Percentiles rank a stretch among this genome's conserved stretches.
These are phyloP conservation scores for Beauveria medogensis DNA, from an alignment of 2,329 filamentous ascomycete species.

Conservation along the genomic window DNA sequence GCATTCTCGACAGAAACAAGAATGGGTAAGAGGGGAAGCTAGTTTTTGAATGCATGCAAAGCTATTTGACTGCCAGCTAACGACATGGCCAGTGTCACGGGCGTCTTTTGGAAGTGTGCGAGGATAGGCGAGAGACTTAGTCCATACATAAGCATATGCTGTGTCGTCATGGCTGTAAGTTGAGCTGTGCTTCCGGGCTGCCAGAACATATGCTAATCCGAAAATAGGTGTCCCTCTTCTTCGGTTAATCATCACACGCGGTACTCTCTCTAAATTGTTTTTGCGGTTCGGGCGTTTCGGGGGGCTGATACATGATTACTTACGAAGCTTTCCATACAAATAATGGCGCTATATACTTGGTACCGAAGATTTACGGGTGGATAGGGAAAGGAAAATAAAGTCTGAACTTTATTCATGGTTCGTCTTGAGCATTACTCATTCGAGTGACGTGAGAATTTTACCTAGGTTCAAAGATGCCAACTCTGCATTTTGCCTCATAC, in stretches of 20 bases:
- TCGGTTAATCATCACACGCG: conserved; percentile 27
- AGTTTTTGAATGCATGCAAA: too few relatives aligned
- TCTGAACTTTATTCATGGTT: background rate
- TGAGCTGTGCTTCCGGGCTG: background rate
- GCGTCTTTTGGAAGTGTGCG: conserved; percentile 94
- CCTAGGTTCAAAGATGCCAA: background rate
- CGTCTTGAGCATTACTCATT: background rate
- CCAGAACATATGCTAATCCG: background rate
- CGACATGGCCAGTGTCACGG: conserved; percentile 40
- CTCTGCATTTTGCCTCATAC: background rate
- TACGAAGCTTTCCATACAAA: conserved; percentile 8
- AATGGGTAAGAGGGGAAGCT: conserved; percentile 55
- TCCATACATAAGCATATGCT: conserved; percentile 92
- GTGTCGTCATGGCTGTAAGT: conserved; percentile 83
- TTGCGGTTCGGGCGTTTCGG: conserved; percentile 8
- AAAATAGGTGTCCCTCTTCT: conserved; percentile 27
- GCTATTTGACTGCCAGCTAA: background rate
- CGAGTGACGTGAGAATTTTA: background rate
- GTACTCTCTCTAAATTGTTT: conserved; percentile 3
- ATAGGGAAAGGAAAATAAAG: background rate
- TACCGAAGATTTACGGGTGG: background rate
- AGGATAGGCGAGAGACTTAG: conserved; percentile 87
- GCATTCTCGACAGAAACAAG: conserved; percentile 88
- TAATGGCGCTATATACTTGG: conserved; percentile 2
- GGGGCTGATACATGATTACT: conserved; percentile 7